Base-by-base conservation (phyloP, 345 rosid genomes). In the Draba incana region DNA sequence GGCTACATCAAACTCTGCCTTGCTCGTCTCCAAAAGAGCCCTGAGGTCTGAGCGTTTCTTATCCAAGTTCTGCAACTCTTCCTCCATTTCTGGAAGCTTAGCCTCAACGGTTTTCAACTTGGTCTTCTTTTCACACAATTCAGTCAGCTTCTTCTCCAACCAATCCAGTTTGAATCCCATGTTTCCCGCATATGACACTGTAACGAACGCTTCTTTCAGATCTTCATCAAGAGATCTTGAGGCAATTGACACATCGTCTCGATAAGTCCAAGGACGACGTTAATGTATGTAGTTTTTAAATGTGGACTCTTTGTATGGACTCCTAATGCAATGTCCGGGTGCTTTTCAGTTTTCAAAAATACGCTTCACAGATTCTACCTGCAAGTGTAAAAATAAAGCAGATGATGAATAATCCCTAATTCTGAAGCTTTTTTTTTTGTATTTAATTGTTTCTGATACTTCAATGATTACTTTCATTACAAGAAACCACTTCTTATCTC, bases 181-280 rank as follows among this genome's bases (percentile, higher is more conserved):
- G 37, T 31, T 31, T 31, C 5, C 37, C 37, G 37, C 37, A 6
- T 31, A 31, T 31, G 37, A 31, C 37, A 31, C 37, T 31, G 37
- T 31, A 31, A 1, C 8, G 37, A 2, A 31, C 5, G 37, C 37
- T 31, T 31, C 37, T 2, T 24, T 4, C 30, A 65, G 35, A 43
- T 52, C 59, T 7, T 65, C 38, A 14, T 65, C 10, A 3, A 27
- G 15, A 64, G 28, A 3, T 48, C 33, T 12, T 33, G 35, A 6
- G 57, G 46, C 12, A 43, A 23, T 4, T 23, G 59, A 35, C 60
- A 50, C 38, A 65, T 2, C 10, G 3, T 65, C 50, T 52, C 42
- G 5, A 52, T 13, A 3, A 52, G 15, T 2, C 37, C 15, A 10
- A n/a, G 15, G 58, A 65, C 41, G 39, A 12, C 6, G 13, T 13